Evolutionary conservation across 1,284 basidiomycete genomes (phyloP), one percentile per base, ranked within the genome.

Genomic region (Afroboletus lepidellus): DNA sequence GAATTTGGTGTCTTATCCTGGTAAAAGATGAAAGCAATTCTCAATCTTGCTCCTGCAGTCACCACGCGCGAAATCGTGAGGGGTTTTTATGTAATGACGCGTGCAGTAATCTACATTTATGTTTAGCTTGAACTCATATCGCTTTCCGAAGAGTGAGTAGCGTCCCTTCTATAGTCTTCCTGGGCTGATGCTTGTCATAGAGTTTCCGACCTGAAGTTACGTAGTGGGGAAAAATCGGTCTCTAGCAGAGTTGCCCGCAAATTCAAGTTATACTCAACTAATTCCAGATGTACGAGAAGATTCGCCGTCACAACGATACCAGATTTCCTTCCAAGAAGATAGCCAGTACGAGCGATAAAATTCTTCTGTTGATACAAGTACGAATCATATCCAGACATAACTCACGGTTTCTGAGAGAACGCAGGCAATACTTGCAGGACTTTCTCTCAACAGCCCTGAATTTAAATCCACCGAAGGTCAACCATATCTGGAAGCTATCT

Each of bases 361-460:
- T 85, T 15, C 81, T 87, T 63, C 62, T 90, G 8, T 69, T 92
- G 41, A 82, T 90, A 15, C 89, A 92, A 69, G 87, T 87, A 50
- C 55, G 62, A 34, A 51, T 34, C 8, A 3, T 13, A 21, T 7
- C 41, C 48, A 25, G 6, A 45, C 33, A 20, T 13, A 12, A 6
- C n/a, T 30, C n/a, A 32, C 27, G 33, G 9, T 21, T 23, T 37
- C 39, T 56, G 23, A 59, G 44, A 46, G 23, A 32, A 33, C 21
- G n/a, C 53, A 88, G 87, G 88, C 88, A n/a, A 76, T 90, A 33
- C 74, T 92, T 5, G 85, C 81, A 18, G 85, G 86, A 1, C 80
- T 92, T 48, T 80, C 84, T 12, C 71, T 91, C 42, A 85, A 79
- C 55, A 69, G 76, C 8, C 69, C 80, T 1, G 87, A 90, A 55